Evolutionary conservation across 805 yeast species (phyloP).

Genomic region (Kuraishia piskuri): DNA sequence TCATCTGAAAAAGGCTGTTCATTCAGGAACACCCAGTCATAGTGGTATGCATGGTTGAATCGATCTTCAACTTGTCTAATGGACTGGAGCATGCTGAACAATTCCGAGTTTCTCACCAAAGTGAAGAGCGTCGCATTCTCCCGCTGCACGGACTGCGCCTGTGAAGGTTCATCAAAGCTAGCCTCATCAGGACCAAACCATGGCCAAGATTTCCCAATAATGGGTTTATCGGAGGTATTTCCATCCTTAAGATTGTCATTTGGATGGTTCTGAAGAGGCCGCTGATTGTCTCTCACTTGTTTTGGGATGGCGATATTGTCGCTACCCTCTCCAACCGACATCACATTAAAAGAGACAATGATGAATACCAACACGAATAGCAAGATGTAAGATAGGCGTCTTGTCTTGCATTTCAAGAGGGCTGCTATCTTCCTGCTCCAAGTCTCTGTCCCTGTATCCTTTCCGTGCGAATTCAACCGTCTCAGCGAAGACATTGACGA

Average conservation of each 20-base stretch:
- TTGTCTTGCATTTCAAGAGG: not conserved
- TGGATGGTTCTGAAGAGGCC: not conserved
- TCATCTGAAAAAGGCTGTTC: conserved; percentile 33
- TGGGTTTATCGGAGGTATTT: not conserved
- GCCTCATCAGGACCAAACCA: not conserved
- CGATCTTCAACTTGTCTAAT: conserved; percentile 26
- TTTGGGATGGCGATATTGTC: not conserved
- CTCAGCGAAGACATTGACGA: not conserved
- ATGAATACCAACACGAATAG: not conserved
- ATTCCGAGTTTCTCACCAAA: conserved; percentile 31
- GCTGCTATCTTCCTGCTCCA: not conserved
- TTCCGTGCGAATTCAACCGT: not conserved
- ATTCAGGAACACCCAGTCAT: conserved; percentile 39
- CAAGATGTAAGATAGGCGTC: not conserved
- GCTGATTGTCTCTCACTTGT: not conserved
- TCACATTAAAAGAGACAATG: not conserved
- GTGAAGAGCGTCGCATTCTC: conserved; percentile 56
- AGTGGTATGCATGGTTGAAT: conserved; percentile 27
- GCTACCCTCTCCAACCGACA: not conserved
- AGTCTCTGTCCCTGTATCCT: not conserved
- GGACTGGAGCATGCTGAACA: conserved; percentile 26
- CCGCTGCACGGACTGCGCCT: conserved; percentile 10
- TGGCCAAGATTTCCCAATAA: not conserved
- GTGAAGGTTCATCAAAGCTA: not conserved
- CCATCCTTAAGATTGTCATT: not conserved